phyloP scores from a whole-genome alignment of 2,329 filamentous ascomycete species.

The Orbilia quercus region DNA sequence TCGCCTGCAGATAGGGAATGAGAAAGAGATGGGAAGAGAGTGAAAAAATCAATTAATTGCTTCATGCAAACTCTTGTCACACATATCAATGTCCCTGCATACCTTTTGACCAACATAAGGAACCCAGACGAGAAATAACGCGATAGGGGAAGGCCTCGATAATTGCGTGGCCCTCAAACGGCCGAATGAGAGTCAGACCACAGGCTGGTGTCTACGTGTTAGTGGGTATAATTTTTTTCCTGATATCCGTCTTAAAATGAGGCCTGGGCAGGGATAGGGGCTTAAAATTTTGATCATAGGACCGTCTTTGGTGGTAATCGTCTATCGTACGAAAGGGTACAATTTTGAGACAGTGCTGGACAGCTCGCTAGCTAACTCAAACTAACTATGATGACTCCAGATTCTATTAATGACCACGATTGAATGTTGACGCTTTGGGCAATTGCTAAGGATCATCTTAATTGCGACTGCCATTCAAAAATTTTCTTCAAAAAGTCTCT shows the following conservation, averaged over 20 bases:
- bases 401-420: conserved; percentile 2
- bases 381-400: no score
- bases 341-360: not conserved
- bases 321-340: conserved; percentile 5
- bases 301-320: not conserved
- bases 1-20: conserved; percentile 12
- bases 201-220: conserved; percentile 42
- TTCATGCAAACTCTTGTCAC: conserved; percentile 55
- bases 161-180: conserved; percentile 40
- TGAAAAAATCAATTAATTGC: not conserved
- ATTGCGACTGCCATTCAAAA: not conserved
- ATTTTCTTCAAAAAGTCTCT: not conserved
- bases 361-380: conserved; percentile 4
- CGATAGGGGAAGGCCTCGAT: conserved; percentile 10
- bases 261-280: conserved; percentile 16
- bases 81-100: conserved; percentile 50
- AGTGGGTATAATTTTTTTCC: not conserved
- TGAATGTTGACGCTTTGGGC: not conserved
- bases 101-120: conserved; percentile 26
- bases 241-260: conserved; percentile 4
- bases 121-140: conserved; percentile 39
- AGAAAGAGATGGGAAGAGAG: conserved; percentile 26
- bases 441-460: conserved; percentile 1
- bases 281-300: conserved; percentile 28
- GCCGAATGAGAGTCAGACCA: conserved; percentile 42